phyloP scores from a whole-genome alignment of 2,329 filamentous ascomycete genomes.

The Penicillium sp. region DNA sequence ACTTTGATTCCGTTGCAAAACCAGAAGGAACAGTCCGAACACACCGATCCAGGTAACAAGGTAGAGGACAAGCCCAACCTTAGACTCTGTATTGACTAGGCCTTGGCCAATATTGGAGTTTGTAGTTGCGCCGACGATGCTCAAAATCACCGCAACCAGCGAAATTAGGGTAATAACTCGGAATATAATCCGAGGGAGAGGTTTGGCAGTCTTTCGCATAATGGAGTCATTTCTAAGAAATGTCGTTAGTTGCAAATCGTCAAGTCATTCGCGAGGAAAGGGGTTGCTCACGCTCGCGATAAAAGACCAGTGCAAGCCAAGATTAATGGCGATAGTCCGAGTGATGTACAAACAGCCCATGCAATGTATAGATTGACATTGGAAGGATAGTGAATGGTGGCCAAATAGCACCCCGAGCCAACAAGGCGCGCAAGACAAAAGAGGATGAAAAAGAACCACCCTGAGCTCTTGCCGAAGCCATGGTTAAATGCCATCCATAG shows the following conservation, averaged over 20 bases:
- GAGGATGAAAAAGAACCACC: slow-evolving; percentile 37
- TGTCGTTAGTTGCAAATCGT: background rate
- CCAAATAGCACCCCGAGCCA: slow-evolving; percentile 32
- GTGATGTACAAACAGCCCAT: slow-evolving; percentile 24
- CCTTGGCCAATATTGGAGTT: background rate
- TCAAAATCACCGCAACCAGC: background rate
- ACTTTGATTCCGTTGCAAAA: slow-evolving; percentile 22
- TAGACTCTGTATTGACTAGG: background rate
- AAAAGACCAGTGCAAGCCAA: slow-evolving; percentile 15
- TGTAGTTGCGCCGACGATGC: background rate
- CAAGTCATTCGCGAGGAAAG: slow-evolving; percentile 10
- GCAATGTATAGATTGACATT: slow-evolving; percentile 27
- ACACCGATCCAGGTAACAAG: slow-evolving; percentile 1
- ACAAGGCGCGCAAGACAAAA: slow-evolving; percentile 33
- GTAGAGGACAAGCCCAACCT: slow-evolving; percentile 1
- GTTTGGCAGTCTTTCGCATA: background rate
- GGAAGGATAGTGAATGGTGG: slow-evolving; percentile 20
- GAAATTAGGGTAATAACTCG: background rate
- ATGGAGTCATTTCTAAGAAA: slow-evolving; percentile 6
- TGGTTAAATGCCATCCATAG: slow-evolving; percentile 24
- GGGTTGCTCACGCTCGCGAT: slow-evolving; percentile 16
- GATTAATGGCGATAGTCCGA: slow-evolving; percentile 21
- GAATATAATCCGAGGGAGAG: background rate
- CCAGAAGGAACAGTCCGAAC: background rate
- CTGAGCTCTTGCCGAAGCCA: slow-evolving; percentile 30